Conservation (phyloP, 2,329 filamentous ascomycete genomes). For the Arachnomyces sp. region DNA sequence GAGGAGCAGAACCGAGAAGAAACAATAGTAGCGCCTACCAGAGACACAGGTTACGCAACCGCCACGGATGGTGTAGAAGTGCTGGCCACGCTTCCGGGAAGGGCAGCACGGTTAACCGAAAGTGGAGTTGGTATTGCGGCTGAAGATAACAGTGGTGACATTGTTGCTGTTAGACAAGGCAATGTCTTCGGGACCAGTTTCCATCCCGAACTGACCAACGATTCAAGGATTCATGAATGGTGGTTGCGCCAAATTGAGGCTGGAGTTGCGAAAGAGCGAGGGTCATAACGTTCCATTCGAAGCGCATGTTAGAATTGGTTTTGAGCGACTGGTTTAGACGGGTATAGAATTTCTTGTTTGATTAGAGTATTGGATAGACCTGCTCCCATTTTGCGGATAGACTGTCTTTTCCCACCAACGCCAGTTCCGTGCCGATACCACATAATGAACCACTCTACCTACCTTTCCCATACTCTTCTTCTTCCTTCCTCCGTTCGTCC, state of each 20-base stretch:
- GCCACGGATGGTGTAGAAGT: conserved; percentile 46
- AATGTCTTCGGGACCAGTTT: conserved; percentile 95
- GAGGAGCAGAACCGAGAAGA: conserved; percentile 41
- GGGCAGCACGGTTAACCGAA: conserved; percentile 41
- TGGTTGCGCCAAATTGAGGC: conserved; percentile 68
- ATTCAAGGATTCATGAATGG: conserved; percentile 85
- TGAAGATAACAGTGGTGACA: conserved; percentile 51
- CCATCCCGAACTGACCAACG: conserved; percentile 84
- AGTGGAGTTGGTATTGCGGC: conserved; percentile 31
- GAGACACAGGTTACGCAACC: conserved; percentile 34
- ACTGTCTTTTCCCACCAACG: conserved; percentile 26
- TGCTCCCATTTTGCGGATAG: conserved; percentile 17
- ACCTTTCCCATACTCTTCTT: conserved; percentile 52
- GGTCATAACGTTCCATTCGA: no score
- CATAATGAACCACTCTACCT: conserved; percentile 32
- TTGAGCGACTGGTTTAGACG: conserved; percentile 15
- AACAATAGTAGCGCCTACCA: conserved; percentile 51
- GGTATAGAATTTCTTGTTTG: conserved; percentile 1
- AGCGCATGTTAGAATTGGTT: no score
- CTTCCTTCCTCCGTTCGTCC: conserved; percentile 51
- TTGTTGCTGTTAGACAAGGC: conserved; percentile 80
- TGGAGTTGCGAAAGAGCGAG: conserved; percentile 24
- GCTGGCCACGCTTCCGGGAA: conserved; percentile 48
- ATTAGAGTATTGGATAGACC: conserved; percentile 6
- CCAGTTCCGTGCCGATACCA: conserved; percentile 21